Base-by-base conservation (phyloP, 2,329 filamentous ascomycete genomes). In the Dactylellina cionopaga region DNA sequence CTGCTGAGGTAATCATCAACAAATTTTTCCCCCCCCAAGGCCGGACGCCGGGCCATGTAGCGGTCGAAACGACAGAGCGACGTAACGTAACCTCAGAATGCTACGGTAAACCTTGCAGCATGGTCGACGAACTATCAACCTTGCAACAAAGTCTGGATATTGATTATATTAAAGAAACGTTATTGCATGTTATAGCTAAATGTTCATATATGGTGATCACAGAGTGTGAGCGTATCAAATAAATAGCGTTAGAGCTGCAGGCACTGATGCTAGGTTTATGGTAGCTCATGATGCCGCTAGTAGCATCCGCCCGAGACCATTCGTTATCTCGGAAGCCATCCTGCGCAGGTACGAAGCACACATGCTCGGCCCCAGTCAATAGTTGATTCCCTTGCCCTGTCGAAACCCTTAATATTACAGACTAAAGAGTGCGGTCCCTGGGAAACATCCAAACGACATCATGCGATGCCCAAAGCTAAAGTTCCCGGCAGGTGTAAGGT, bases 41-140 rank as follows among this genome's bases (percentile, higher is more conserved):
- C n/a, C 44, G 60, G 51, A 22, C 22, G 24, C 59, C 46, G 35
- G 51, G 59, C 46, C n/a, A 51, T 24, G 11, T 39, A 44, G 29
- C 47, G 19, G 19, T 52, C 35, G 37, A 56, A 43, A 56, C 49
- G 29, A n/a, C n/a, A n/a, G n/a, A n/a, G n/a, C n/a, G n/a, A n/a
- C n/a, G n/a, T n/a, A n/a, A 56, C 62, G 65, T 62, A 70, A 70
- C 65, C 65, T 60, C 49, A 43, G 46, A 49, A 70, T 70, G 33
- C 55, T 56, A 70, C 56, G 27, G 43, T 37, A 33, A 51, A 58
- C 55, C 64, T 10, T 62, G 56, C 41, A 25, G 33, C 31, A 55
- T 10, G 39, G 24, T 19, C 27, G 13, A 6, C 4, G 17, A 19
- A 11, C 19, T 22, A 31, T 24, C 17, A 37, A 29, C 24, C 13